Evolutionary conservation across 2,329 filamentous ascomycete genomes (phyloP).

Genomic region (Fusarium begoniae): DNA sequence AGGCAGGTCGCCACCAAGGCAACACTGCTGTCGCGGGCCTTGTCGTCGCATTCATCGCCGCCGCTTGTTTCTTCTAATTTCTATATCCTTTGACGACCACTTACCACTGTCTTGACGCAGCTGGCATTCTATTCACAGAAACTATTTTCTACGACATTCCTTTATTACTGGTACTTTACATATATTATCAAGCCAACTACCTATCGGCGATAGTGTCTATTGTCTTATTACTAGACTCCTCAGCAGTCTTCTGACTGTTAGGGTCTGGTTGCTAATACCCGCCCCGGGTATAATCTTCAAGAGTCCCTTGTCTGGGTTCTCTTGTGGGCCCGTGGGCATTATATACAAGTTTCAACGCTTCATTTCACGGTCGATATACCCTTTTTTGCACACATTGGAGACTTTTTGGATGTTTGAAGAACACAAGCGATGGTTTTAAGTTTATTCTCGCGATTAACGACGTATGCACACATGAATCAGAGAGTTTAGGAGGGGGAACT

Average conservation of each 20-base stretch:
- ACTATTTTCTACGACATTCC: slow-evolving; percentile 33
- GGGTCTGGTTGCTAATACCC: slow-evolving; percentile 25
- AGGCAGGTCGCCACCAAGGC: slow-evolving; percentile 58
- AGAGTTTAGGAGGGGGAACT: slow-evolving; percentile 18
- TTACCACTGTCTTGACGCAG: slow-evolving; percentile 23
- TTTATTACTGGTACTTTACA: slow-evolving; percentile 40
- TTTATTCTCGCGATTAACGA: slow-evolving; percentile 39
- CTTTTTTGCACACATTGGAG: slow-evolving; percentile 40
- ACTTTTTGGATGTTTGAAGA: slow-evolving; percentile 37
- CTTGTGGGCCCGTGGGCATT: slow-evolving; percentile 38
- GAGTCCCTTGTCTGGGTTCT: slow-evolving; percentile 5
- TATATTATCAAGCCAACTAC: slow-evolving; percentile 42
- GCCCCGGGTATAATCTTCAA: slow-evolving; percentile 27
- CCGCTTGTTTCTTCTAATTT: slow-evolving; percentile 58
- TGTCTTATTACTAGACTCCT: slow-evolving; percentile 34
- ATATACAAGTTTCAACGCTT: slow-evolving; percentile 42
- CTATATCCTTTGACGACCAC: slow-evolving; percentile 16
- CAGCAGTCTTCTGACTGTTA: not conserved
- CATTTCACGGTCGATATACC: slow-evolving; percentile 46
- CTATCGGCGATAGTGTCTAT: slow-evolving; percentile 50
- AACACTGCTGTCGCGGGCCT: slow-evolving; percentile 63
- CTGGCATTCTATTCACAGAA: slow-evolving; percentile 38
- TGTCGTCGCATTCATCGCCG: slow-evolving; percentile 64
- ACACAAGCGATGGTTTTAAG: slow-evolving; percentile 36
- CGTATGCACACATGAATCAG: slow-evolving; percentile 41